Evolutionary conservation across 2,329 filamentous ascomycete species (phyloP), one percentile per base, ranked within the genome.

Genomic region (Cytospora leucostoma): DNA sequence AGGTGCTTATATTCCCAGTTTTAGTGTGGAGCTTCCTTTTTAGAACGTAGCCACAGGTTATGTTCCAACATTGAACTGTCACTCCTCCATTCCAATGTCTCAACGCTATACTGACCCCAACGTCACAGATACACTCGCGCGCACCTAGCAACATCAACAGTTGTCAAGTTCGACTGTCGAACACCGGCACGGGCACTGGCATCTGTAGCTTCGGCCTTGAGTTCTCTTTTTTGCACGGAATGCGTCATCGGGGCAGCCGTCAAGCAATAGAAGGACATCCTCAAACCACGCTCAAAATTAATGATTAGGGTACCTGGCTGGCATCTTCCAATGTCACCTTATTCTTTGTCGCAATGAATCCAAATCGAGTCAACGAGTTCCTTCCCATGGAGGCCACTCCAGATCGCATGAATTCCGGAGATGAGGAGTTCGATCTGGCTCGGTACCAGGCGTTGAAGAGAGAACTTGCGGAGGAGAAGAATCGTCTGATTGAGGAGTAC

Each of bases 391-490:
- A 38, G 13, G 33, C 19, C 6, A 19, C 56, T 21, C 33, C 33
- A 13, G 56, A 53, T 4, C 57, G 21, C 12, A 61, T 53, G 61
- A 56, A 61, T 4, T 3, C 34, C 6, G 33, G 21, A 11, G 60
- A 65, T 5, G 64, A 65, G 21, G 64, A 65, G 1, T 57, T 65
- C 19, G 61, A 64, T 19, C 33, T 64, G 19, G 61, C 61, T 37
- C 55, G 56, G 38, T 64, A 54, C 34, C 59, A 53, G 10, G 64
- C 64, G 0, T 21, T 65, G 11, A 63, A 52, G 11, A 65, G 64
- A 57, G 64, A 64, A 33, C 59, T 58, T 34, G 51, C 61, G 57
- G 64, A 65, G 19, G 64, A 65, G 17, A 50, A 58, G 37, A 62
- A 65, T 21, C 61, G 57, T 1, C 54, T 65, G 15, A 61, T 64